Evolutionary conservation across 352 stramenopile genomes (phyloP).

Genomic region (Phytophthora colocasiae): DNA sequence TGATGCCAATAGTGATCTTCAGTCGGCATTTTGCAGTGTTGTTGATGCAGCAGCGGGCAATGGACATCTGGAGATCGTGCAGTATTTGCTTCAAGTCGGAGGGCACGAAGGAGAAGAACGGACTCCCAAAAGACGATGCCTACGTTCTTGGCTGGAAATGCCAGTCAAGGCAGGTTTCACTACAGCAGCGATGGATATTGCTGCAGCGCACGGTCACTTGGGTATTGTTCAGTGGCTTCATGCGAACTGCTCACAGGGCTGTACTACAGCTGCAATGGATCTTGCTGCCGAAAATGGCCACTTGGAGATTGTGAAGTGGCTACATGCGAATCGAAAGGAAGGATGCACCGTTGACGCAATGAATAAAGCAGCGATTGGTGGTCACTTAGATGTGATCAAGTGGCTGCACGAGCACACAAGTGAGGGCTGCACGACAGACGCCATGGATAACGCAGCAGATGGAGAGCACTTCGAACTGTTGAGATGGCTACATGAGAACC

Average conservation of each 20-base stretch:
- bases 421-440: slow-evolving; percentile 14
- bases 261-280: slow-evolving; percentile 12
- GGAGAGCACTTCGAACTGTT: slow-evolving; percentile 2
- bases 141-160: not conserved
- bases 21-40: not conserved
- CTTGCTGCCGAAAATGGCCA: slow-evolving; percentile 11
- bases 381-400: too few relatives aligned
- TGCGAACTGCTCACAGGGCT: slow-evolving; percentile 4
- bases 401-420: slow-evolving; percentile 16
- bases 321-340: slow-evolving; percentile 11
- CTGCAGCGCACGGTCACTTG: slow-evolving; percentile 14
- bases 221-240: slow-evolving; percentile 16
- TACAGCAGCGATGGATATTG: slow-evolving; percentile 11
- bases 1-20: not conserved
- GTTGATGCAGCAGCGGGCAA: slow-evolving; percentile 15
- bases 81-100: slow-evolving; percentile 19
- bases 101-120: not conserved
- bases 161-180: slow-evolving; percentile 2
- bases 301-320: slow-evolving; percentile 19
- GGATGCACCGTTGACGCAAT: slow-evolving; percentile 10
- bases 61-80: slow-evolving; percentile 24
- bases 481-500: slow-evolving; percentile 17
- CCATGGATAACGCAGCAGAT: slow-evolving; percentile 1
- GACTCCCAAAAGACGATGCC: not conserved
- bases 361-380: too few relatives aligned